phyloP scores from a whole-genome alignment of 352 stramenopile species.

The Phytophthora cryptogea region DNA sequence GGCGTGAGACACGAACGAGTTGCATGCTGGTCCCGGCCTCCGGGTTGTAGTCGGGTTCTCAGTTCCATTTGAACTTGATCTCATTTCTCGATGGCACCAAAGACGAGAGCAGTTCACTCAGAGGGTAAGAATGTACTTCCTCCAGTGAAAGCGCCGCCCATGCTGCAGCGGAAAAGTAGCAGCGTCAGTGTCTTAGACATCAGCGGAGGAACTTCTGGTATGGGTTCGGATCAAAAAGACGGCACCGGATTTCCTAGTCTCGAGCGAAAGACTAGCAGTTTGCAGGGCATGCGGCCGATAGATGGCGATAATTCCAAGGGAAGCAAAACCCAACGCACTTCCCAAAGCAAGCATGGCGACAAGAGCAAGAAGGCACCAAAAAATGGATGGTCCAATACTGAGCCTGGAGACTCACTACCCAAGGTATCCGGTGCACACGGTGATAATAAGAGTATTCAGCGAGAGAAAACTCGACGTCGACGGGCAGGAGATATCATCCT shows the following conservation, averaged over 20 bases:
- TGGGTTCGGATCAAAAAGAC: slow-evolving; percentile 10
- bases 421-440: slow-evolving; percentile 14
- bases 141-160: slow-evolving; percentile 16
- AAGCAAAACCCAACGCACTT: slow-evolving; percentile 9
- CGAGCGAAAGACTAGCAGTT: slow-evolving; percentile 52
- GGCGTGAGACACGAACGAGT: slow-evolving; percentile 5
- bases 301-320: slow-evolving; percentile 13
- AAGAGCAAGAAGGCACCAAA: slow-evolving; percentile 32
- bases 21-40: slow-evolving; percentile 4
- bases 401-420: slow-evolving; percentile 18
- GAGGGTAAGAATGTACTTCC: slow-evolving; percentile 19
- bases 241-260: slow-evolving; percentile 32
- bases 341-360: slow-evolving; percentile 4
- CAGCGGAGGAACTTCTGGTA: neutral
- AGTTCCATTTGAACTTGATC: slow-evolving; percentile 4
- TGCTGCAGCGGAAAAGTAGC: slow-evolving; percentile 64
- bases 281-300: slow-evolving; percentile 38
- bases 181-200: slow-evolving; percentile 54
- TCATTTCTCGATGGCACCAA: slow-evolving; percentile 21
- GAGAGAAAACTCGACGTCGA: slow-evolving; percentile 18
- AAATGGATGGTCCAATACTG: slow-evolving; percentile 20
- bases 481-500: slow-evolving; percentile 59
- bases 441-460: slow-evolving; percentile 7
- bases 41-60: slow-evolving; percentile 5
- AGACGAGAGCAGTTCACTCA: slow-evolving; percentile 8